Evolutionary conservation across 768 basidiomycete species (phyloP), one percentile per base, ranked within the genome.

Genomic region (Sutorius australiensis): DNA sequence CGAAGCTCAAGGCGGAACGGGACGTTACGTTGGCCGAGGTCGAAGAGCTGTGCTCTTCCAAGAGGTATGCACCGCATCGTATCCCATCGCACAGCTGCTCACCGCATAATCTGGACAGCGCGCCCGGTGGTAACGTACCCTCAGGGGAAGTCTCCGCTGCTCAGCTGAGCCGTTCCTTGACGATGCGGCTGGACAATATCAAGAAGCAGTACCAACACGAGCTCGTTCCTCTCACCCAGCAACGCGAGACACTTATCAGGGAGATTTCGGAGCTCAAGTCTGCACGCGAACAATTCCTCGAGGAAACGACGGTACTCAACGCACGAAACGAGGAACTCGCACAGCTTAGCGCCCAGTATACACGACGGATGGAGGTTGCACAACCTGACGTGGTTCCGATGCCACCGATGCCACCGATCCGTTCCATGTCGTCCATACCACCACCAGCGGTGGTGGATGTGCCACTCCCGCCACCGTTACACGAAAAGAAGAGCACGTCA

Each of bases 1-100:
- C 92, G 8, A 87, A 87, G 60, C 75, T 99, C 49, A 87, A 83
- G 64, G 91, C 85, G 0, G 91, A 99, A 68, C 79, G 95, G 30
- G 97, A 98, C 61, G 81, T 98, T 74, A 81, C 91, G 11, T 71
- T 98, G 52, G 94, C 93, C 0, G 95, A 99, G 68, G 83, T 98
- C 34, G 94, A 95, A 64, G 94, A 98, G 71, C 76, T 99, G 32
- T 80, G 84, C 17, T 81, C 80, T 17, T 80, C 80, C 0, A 89
- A 83, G 65, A 83, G 80, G 93, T 94, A 60, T 45, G 77, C 45
- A 45, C 42, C 16, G 21, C 50, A 28, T 38, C 13, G 46, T 34
- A 57, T 51, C 58, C 42, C 11, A 21, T 32, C 43, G 34, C 55
- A 68, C 61, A 59, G 63, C 65, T 50, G 13, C 56, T 71, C 50